These are phyloP conservation scores for Pseudomonodictys pantanalensis DNA, from an alignment of 495 filamentous ascomycete genomes.

Conservation along the genomic window DNA sequence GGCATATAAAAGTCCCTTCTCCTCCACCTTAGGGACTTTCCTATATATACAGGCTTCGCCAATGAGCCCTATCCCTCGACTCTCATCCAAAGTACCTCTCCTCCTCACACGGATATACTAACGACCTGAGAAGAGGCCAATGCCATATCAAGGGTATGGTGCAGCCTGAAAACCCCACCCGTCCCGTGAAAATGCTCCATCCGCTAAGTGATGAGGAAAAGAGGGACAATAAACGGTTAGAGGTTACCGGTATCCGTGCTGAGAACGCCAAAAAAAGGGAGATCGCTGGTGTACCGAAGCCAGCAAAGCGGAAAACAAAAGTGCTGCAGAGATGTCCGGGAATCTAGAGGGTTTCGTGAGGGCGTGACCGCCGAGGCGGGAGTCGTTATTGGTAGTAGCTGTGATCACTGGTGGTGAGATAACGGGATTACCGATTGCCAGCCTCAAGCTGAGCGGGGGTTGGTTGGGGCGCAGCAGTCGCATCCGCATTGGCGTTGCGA, in stretches of 20 bases:
- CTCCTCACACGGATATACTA: no score
- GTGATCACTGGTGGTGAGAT: neutral
- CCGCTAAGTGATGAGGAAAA: no score
- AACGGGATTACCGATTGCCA: conserved; percentile 23
- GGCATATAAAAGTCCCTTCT: neutral
- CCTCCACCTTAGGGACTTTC: neutral
- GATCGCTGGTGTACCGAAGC: neutral
- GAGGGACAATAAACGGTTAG: no score
- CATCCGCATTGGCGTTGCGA: conserved; percentile 3
- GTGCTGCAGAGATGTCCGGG: neutral
- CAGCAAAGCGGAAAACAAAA: conserved; percentile 1
- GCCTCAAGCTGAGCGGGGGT: conserved; percentile 36
- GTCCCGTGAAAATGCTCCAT: no score
- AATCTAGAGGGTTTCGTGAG: neutral
- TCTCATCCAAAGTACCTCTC: no score
- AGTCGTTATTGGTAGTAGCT: neutral
- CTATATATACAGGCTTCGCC: neutral
- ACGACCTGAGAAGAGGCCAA: no score
- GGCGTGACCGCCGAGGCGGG: neutral
- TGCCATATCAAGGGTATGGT: no score
- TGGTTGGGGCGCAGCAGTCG: conserved; percentile 1
- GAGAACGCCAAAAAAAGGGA: neutral
- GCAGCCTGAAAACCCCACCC: no score
- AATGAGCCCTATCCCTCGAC: neutral
- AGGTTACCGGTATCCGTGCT: no score